Evolutionary conservation across 352 stramenopile species (phyloP), one percentile per base, ranked within the genome.

Genomic region (Phytophthora rubi): DNA sequence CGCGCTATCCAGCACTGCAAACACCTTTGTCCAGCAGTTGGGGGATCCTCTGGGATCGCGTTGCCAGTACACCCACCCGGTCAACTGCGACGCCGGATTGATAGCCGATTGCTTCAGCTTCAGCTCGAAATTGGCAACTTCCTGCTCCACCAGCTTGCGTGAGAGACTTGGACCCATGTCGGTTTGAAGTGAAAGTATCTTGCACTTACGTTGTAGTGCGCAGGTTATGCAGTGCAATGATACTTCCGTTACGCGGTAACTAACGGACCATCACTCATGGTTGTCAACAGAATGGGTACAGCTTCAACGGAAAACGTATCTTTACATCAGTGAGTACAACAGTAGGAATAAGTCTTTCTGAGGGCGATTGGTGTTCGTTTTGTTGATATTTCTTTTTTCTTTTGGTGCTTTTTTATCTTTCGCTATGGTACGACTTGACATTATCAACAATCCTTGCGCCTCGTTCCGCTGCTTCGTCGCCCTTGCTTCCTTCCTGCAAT

Each of bases 21-120:
- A 91, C 8, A 89, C 83, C 57, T 89, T 89, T 42, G 83, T 91
- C 83, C 83, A 91, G 70, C 83, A 88, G 59, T 79, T 21, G 30
- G 66, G 68, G 44, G 82, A 76, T 62, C 59, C 44, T 13, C 21
- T 39, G 15, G 70, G 70, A 48, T 90, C 78, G 21, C 83, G 81
- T 66, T 90, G 80, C 83, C 83, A 91, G 65, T 90, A 90, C 56
- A 91, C 74, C 83, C 81, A 90, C 39, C 76, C 80, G 32, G 21
- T 56, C 33, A 78, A 42, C 23, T 54, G 54, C 13, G 30, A 6
- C 9, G 21, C 42, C 33, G 9, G 23, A 26, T 26, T 3, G 23
- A 26, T 13, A 32, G 58, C 18, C 4, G 45, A 57, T 9, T 57
- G 37, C 39, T 51, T 52, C 55, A 62, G 12, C 39, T 49, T 55